Base-by-base conservation (phyloP, 1,139 yeast species). In the Lodderomyces orthopsilosis region DNA sequence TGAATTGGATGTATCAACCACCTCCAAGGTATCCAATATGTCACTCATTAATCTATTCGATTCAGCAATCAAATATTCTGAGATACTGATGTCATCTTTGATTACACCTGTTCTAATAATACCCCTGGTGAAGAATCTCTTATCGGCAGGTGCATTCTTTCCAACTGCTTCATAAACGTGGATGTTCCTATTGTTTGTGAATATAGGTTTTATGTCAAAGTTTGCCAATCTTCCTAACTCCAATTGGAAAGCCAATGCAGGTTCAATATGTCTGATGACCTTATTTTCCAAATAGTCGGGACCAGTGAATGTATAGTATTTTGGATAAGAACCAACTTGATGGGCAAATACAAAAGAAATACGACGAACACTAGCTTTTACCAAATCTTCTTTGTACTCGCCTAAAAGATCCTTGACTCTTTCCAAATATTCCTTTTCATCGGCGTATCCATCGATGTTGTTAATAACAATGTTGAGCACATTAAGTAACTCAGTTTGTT, bases 131-230 rank as follows among this genome's bases (percentile, higher is more conserved):
- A 94, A 93, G 73, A 83, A 93, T 66, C 98, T 80, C 75, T 87
- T 89, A 68, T 93, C 98, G 54, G 94, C 82, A 33, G 95, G 83
- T 21, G 96, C 85, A 59, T 86, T 90, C 75, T 91, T 90, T 51
- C 97, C 97, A 54, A 86, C 81, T 37, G 97, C 98, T 71, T 91
- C 96, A 59, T 93, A 93, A 45, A 93, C 97, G 62, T 93, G 98
- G 53, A 93, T 88, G 70, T 93, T 91, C 74, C 98, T 85, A 76
- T 94, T 93, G 65, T 91, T 97, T 47, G 97, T 89, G 73, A 89
- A 88, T 46, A 93, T 88, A 40, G 97, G 98, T 63, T 85, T 89
- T 66, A 93, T 89, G 68, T 88, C 83, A 70, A 93, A 93, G 73
- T 93, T 94, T 40, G 95, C 88, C 68, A 93, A 77, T 72, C 98